A percentile compares a stretch with the other conserved stretches of the same genome.
These are phyloP conservation scores for Suillus subalutaceus DNA, from an alignment of 768 basidiomycete species.

Conservation along the genomic window DNA sequence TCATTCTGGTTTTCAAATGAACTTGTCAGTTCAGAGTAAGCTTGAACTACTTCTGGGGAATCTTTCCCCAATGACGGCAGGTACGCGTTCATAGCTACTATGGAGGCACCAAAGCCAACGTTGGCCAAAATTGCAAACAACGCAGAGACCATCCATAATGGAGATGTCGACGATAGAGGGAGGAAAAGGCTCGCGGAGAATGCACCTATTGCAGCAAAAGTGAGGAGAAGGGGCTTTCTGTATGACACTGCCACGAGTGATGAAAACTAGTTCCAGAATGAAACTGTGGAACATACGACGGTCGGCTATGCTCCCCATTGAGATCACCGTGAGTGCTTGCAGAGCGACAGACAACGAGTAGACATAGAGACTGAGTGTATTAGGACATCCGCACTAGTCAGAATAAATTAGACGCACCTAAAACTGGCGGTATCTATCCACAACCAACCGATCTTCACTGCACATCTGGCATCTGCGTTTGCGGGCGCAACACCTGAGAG, in stretches of 20 bases:
- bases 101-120: constrained; percentile 82
- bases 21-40: constrained; percentile 35
- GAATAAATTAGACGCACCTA: constrained; percentile 50
- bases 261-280: not conserved
- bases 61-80: constrained; percentile 73
- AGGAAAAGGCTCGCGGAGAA: constrained; percentile 71
- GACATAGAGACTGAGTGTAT: constrained; percentile 68
- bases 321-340: constrained; percentile 93
- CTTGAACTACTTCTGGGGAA: constrained; percentile 56
- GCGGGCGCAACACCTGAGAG: constrained; percentile 16
- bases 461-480: constrained; percentile 59
- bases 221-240: constrained; percentile 77
- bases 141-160: constrained; percentile 69
- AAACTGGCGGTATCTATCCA: constrained; percentile 95
- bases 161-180: constrained; percentile 68
- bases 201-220: constrained; percentile 76
- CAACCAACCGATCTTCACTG: constrained; percentile 76
- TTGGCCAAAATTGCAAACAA: constrained; percentile 78
- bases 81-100: constrained; percentile 91
- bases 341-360: constrained; percentile 87
- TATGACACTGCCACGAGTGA: constrained; percentile 49
- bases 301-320: constrained; percentile 91
- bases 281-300: constrained; percentile 57
- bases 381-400: not conserved
- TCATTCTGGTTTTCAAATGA: constrained; percentile 17